Evolutionary conservation across 306 rosid genomes (phyloP), one percentile per base, ranked within the genome.

Genomic region (Trifolium repens): DNA sequence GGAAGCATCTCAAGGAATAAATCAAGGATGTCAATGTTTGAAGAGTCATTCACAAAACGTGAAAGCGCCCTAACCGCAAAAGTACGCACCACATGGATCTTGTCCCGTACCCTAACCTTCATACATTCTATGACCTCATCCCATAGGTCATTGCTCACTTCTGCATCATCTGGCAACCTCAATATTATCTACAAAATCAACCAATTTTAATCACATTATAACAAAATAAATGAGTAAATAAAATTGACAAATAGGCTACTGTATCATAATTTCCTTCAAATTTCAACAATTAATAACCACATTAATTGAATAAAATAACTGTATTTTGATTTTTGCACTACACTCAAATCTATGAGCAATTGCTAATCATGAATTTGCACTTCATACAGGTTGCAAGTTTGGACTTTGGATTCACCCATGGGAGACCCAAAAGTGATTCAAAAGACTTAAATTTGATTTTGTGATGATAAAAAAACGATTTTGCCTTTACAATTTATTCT

Each of bases 101-200:
- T 94, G 78, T 94, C 99, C 37, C 73, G 72, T n/a, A 78, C 87
- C 58, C 93, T 86, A 69, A 81, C 65, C 92, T 73, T 90, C 97
- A 94, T 89, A 86, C 87, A 83, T 50, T 94, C 96, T 71, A 94
- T 82, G 60, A 92, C 93, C 80, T 86, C 96, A 75, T 94, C 99
- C 99, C 96, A 94, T 8, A 92, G 58, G 15, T 92, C 96, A 81
- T 74, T 81, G 77, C 91, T 88, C 80, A 94, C 97, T 81, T 94
- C 96, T 61, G 97, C 96, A 78, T 94, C 96, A 73, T 94, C 99
- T 37, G 97, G 96, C 34, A 94, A 84, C 81, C 96, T 82, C 93
- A 90, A 79, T 78, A 94, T 89, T 72, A 94, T 89, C 99, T 94
- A 78, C 74, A 86, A 76, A 55, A 79, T 66, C 50, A 63, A 78